Percentiles rank a stretch among this genome's conserved stretches.
Evolutionary conservation across 2,329 filamentous ascomycete species (phyloP).

Genomic region (Clarireedia sp.): DNA sequence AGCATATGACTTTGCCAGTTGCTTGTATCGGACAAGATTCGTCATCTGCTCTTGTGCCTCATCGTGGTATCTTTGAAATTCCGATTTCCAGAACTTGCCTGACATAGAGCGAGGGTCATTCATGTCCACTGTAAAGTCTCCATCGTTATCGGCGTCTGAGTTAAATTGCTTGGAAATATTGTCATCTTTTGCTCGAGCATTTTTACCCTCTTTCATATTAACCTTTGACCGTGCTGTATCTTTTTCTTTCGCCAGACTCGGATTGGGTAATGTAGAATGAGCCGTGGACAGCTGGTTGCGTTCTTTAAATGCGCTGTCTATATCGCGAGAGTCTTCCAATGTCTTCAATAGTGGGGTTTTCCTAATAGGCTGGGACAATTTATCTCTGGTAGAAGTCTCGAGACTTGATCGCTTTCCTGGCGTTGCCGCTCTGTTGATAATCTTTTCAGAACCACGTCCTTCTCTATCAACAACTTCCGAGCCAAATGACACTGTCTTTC

Average conservation of each 20-base stretch:
- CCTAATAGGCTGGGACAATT: constrained; percentile 21
- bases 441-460: constrained; percentile 11
- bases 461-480: constrained; percentile 39
- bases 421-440: constrained; percentile 21
- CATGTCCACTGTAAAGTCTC: constrained; percentile 61
- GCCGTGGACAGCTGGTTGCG: background rate
- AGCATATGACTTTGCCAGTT: constrained; percentile 70
- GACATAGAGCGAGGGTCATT: constrained; percentile 69
- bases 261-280: constrained; percentile 3
- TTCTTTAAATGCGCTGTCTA: constrained; percentile 21
- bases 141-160: constrained; percentile 36
- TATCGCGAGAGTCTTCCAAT: constrained; percentile 36
- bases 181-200: constrained; percentile 11
- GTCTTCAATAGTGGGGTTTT: constrained; percentile 40
- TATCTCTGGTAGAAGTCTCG: constrained; percentile 19
- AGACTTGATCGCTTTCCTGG: constrained; percentile 28
- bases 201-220: constrained; percentile 1
- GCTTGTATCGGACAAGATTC: constrained; percentile 72
- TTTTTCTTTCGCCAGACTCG: background rate
- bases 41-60: constrained; percentile 67
- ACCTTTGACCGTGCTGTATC: background rate
- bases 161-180: constrained; percentile 13
- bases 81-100: constrained; percentile 71
- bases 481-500: constrained; percentile 60
- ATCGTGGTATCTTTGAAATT: constrained; percentile 66